Evolutionary conservation across 2,329 filamentous ascomycete species (phyloP).

Genomic region (Sordariomycetes sp.): DNA sequence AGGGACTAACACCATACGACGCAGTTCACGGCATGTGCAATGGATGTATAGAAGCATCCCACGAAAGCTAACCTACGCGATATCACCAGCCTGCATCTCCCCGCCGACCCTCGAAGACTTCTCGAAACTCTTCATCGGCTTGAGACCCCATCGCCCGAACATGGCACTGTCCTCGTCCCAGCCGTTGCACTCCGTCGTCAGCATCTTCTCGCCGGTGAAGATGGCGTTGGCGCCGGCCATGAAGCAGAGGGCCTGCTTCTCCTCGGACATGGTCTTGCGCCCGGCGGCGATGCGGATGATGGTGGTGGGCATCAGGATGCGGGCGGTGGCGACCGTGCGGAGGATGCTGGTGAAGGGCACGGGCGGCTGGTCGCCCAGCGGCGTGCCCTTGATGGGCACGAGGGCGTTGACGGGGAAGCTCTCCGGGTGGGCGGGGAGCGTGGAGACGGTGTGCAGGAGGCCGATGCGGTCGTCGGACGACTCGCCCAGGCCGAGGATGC

Average conservation of each 20-base stretch:
- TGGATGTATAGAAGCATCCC: neutral
- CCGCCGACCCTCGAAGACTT: slow-evolving; percentile 12
- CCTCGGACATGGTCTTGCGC: slow-evolving; percentile 72
- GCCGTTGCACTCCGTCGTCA: slow-evolving; percentile 83
- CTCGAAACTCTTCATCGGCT: slow-evolving; percentile 57
- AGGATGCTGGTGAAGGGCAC: slow-evolving; percentile 70
- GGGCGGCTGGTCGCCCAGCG: slow-evolving; percentile 62
- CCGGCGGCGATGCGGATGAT: slow-evolving; percentile 84
- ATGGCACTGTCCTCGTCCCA: slow-evolving; percentile 82
- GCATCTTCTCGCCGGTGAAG: slow-evolving; percentile 91
- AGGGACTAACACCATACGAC: neutral
- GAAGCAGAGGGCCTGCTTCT: slow-evolving; percentile 83
- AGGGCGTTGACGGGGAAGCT: slow-evolving; percentile 87
- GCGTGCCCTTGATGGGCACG: slow-evolving; percentile 84
- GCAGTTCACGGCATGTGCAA: neutral
- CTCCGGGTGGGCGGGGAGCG: slow-evolving; percentile 72
- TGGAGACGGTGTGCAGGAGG: slow-evolving; percentile 72
- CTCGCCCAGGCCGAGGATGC: slow-evolving; percentile 80
- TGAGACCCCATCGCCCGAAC: slow-evolving; percentile 74
- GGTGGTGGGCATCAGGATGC: slow-evolving; percentile 72
- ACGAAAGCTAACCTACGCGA: neutral
- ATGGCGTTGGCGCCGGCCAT: slow-evolving; percentile 89
- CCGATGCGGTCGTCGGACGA: slow-evolving; percentile 69
- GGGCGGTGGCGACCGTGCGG: slow-evolving; percentile 73
- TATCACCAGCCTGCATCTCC: neutral